A percentile compares a stretch with the other conserved stretches of the same genome.
Conservation (phyloP, 257 asterid genomes). For the Scutellaria barbata region DNA sequence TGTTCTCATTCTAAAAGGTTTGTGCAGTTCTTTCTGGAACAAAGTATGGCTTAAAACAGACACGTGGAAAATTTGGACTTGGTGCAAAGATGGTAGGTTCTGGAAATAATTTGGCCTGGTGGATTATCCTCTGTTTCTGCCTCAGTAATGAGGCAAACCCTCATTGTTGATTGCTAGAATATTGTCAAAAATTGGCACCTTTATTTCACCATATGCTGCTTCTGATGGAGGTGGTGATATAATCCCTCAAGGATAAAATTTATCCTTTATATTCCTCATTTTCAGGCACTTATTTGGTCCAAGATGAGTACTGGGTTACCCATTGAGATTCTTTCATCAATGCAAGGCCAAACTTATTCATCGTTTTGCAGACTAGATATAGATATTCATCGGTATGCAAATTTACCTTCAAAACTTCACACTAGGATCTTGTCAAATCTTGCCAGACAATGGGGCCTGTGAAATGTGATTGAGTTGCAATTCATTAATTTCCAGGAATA, state of each 20-base stretch:
- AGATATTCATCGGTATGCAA: conserved; percentile 67
- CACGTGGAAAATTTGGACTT: conserved; percentile 95
- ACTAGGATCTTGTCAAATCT: conserved; percentile 20
- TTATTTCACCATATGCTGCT: conserved; percentile 9
- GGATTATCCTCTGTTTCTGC: neutral
- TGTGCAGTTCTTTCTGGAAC: conserved; percentile 93
- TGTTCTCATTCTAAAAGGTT: conserved; percentile 35
- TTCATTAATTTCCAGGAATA: conserved; percentile 54
- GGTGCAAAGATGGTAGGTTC: conserved; percentile 93
- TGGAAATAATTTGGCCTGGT: conserved; percentile 15
- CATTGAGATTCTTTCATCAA: conserved; percentile 80
- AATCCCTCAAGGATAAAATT: conserved; percentile 19
- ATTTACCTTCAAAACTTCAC: conserved; percentile 29
- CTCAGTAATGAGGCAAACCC: neutral
- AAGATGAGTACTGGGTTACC: conserved; percentile 98
- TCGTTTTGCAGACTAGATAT: conserved; percentile 91
- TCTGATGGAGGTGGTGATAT: neutral
- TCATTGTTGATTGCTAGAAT: neutral
- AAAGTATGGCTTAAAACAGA: conserved; percentile 90
- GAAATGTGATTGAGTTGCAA: conserved; percentile 29
- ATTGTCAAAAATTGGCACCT: conserved; percentile 24
- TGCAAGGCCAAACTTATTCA: conserved; percentile 72
- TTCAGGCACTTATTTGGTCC: conserved; percentile 96
- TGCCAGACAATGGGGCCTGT: conserved; percentile 16
- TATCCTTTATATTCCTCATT: conserved; percentile 4